phyloP scores from a whole-genome alignment of 208 protist species.

The Zelonia costaricensis region DNA sequence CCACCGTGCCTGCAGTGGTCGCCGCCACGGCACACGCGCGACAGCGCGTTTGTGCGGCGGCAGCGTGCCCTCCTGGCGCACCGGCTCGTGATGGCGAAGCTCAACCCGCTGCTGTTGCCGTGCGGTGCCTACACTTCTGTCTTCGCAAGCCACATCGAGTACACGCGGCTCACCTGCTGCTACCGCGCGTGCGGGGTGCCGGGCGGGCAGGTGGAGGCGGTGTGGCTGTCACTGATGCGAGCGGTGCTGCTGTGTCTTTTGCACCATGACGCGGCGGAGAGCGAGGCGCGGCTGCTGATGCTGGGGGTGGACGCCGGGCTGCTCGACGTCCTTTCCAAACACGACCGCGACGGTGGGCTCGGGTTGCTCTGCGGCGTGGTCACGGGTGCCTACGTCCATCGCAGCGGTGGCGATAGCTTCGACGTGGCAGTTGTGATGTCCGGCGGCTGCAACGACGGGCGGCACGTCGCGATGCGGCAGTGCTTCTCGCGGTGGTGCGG shows the following conservation, averaged over 20 bases:
- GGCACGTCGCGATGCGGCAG: conserved; percentile 16
- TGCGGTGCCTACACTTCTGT: conserved; percentile 40
- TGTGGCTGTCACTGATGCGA: conserved; percentile 32
- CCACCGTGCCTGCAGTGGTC: conserved; percentile 5
- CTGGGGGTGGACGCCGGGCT: not conserved
- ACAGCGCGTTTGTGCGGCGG: conserved; percentile 2
- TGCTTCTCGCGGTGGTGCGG: conserved; percentile 18
- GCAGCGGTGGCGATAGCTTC: conserved; percentile 16
- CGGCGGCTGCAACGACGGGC: conserved; percentile 8
- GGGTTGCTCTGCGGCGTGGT: not conserved
- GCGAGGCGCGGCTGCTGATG: not conserved
- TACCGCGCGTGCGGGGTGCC: conserved; percentile 31
- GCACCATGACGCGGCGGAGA: too few species aligned
- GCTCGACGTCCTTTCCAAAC: too few species aligned
- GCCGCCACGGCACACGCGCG: not conserved
- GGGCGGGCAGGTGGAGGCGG: conserved; percentile 7
- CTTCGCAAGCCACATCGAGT: conserved; percentile 42
- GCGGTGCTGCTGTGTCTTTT: conserved; percentile 26
- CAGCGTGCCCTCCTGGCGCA: conserved; percentile 4
- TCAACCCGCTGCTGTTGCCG: conserved; percentile 15
- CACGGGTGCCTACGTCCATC: conserved; percentile 48
- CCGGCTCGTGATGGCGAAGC: conserved; percentile 1
- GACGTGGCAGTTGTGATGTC: conserved; percentile 53
- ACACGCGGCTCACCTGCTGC: conserved; percentile 39
- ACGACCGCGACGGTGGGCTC: too few species aligned